phyloP scores from a whole-genome alignment of 768 basidiomycete species.

The Holtermannia corniformis region DNA sequence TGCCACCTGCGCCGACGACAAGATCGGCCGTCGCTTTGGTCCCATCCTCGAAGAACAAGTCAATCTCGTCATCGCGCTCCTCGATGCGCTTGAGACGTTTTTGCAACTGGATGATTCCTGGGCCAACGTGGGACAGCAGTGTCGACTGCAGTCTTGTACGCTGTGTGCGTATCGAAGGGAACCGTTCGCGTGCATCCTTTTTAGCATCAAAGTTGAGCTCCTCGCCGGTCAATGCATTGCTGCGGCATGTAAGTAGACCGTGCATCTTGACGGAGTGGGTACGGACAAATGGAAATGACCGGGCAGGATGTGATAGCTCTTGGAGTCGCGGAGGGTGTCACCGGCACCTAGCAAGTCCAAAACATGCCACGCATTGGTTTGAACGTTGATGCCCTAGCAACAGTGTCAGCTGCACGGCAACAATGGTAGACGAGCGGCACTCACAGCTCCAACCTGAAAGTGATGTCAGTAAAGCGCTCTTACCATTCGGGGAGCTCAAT shows the following conservation, averaged over 20 bases:
- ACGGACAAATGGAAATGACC: background rate
- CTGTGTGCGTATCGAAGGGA: conserved; percentile 5
- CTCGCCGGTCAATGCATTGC: conserved; percentile 2
- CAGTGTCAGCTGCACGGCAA: background rate
- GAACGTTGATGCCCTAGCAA: conserved; percentile 5
- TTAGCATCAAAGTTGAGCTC: background rate
- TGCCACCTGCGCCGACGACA: conserved; percentile 6
- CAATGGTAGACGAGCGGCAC: too few relatives aligned
- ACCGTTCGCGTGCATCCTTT: background rate
- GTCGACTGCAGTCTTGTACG: background rate
- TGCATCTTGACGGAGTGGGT: background rate
- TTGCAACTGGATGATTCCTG: conserved; percentile 1
- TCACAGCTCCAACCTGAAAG: background rate
- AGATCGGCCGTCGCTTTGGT: background rate
- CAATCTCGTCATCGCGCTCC: background rate
- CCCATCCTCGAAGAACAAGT: background rate
- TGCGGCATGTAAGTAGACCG: background rate
- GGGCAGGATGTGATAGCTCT: background rate
- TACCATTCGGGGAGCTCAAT: too few relatives aligned
- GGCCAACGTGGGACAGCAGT: background rate
- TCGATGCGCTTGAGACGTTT: conserved; percentile 1
- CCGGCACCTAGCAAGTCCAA: conserved; percentile 1
- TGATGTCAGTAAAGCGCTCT: background rate
- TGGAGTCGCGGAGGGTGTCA: background rate
- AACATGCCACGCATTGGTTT: conserved; percentile 2